Base-by-base conservation (phyloP, 139 green algal species). In the Coelastrella sp. region DNA sequence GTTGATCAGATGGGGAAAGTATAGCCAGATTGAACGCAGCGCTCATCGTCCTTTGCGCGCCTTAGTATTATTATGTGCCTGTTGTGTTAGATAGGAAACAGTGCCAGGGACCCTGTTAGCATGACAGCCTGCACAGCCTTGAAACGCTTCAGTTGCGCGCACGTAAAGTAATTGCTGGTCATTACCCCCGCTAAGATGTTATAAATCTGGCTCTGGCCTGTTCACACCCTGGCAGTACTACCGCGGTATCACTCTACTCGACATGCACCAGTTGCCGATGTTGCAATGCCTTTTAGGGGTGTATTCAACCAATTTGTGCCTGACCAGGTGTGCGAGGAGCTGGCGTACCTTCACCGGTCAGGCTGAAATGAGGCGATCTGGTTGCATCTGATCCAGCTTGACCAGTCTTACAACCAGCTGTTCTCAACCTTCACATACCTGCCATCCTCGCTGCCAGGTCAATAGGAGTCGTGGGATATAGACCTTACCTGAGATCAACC, bases 401-500 rank as follows among this genome's bases (percentile, higher is more conserved):
- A 49, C 35, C 35, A 49, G 35, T 49, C 35, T 49, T 49, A 49
- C 35, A 10, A 76, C 14, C 68, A 76, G 7, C 68, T 76, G 68
- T 76, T 10, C n/a, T 19, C 15, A 24, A 76, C 6, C 19, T 27
- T 19, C 19, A 76, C 19, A 19, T 76, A 10, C 63, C 63, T 70
- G 63, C 63, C 15, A 22, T 22, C 63, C n/a, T 17, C 61, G 65
- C 19, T 20, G 19, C 68, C 70, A 68, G 25, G 58, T 72, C 57
- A 8, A 17, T 91, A 60, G 70, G 76, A 11, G 63, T 86, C 57
- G 80, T 91, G 6, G 90, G 90, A 7, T 93, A 93, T 65, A 88
- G 90, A 6, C 87, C 87, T 0, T 66, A 90, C 56, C 82, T 93
- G 15, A 68, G 73, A 7, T 93, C 90, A 7, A 82, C 82, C 6